Base-by-base conservation (phyloP, 2,329 filamentous ascomycete genomes). In the Alternaria sp. region DNA sequence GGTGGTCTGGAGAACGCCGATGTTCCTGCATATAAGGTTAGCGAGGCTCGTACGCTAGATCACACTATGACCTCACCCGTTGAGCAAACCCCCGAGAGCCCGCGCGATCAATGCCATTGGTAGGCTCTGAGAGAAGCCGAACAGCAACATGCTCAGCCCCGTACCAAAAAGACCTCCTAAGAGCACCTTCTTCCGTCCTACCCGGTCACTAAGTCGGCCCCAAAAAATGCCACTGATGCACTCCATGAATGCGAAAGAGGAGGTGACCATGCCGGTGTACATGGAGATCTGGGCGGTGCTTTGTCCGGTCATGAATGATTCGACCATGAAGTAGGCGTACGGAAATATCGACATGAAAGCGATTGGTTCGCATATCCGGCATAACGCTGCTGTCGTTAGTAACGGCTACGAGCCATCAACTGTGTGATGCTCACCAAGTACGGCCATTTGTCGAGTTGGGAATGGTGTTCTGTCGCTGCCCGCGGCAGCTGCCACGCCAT, bases 331-430 rank as follows among this genome's bases (percentile, higher is more conserved):
- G 83, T 97, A 98, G 71, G 97, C 93, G 80, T 98, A 99, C 2
- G 95, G 95, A 78, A 99, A 98, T 71, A 98, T 97, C 55, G 94
- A 97, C 93, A 97, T 98, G 85, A 99, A 98, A 6, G 95, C 95
- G 79, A 99, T 98, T 54, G 95, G 95, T 79, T 99, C 95, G 84
- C 93, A 97, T 83, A 99, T 94, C 75, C 95, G 90, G 81, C 94
- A 97, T 74, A 97, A 85, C 46, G 93, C 94, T 96, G 65, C 6
- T 18, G 54, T 34, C 27, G 59, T 64, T 43, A 59, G 57, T 49
- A 48, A 32, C 20, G 34, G n/a, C 30, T 28, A 43, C 38, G 50
- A 45, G 34, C 10, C 22, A 34, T 20, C 11, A 30, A 57, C 46
- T 9, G 54, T 30, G 22, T 27, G 32, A 54, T 38, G 56, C 83